A percentile compares a stretch with the other conserved stretches of the same genome.
Conservation (phyloP, 1,139 yeast species). For the Protomyces pachydermus region DNA sequence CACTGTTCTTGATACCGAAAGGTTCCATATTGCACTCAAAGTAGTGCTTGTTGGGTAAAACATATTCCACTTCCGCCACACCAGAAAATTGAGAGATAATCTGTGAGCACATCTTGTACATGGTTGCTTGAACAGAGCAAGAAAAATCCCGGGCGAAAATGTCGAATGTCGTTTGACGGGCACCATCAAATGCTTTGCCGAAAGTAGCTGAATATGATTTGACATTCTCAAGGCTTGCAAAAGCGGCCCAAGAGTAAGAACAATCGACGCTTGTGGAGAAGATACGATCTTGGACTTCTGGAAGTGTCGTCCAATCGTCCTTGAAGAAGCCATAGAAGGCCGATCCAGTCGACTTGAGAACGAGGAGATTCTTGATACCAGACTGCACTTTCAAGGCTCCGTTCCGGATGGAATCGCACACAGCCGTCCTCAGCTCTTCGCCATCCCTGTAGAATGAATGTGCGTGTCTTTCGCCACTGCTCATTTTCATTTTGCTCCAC, state of each 20-base stretch:
- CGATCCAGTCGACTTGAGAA: constrained; percentile 88
- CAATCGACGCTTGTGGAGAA: constrained; percentile 83
- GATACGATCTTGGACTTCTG: constrained; percentile 77
- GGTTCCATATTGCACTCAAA: constrained; percentile 71
- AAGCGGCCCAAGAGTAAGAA: constrained; percentile 60
- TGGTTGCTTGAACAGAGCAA: constrained; percentile 89
- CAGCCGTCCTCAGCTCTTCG: constrained; percentile 64
- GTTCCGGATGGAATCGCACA: constrained; percentile 48
- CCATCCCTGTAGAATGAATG: constrained; percentile 86
- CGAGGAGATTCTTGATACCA: constrained; percentile 75
- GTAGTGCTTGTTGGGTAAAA: constrained; percentile 86
- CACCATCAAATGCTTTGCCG: constrained; percentile 44
- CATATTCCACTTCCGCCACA: constrained; percentile 61
- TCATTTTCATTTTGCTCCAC: constrained; percentile 70
- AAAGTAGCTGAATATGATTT: constrained; percentile 38
- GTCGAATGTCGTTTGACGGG: constrained; percentile 65
- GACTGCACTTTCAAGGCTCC: constrained; percentile 57
- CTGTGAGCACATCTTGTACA: constrained; percentile 81
- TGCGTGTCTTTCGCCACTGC: constrained; percentile 63
- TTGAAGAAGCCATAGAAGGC: constrained; percentile 82
- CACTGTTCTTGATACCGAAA: constrained; percentile 61
- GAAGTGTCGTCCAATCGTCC: constrained; percentile 82
- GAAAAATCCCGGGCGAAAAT: constrained; percentile 80
- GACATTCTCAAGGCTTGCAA: constrained; percentile 51
- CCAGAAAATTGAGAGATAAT: constrained; percentile 57